These are phyloP conservation scores for Cyclaneusma minus DNA, from an alignment of 2,329 filamentous ascomycete genomes.

Conservation along the genomic window DNA sequence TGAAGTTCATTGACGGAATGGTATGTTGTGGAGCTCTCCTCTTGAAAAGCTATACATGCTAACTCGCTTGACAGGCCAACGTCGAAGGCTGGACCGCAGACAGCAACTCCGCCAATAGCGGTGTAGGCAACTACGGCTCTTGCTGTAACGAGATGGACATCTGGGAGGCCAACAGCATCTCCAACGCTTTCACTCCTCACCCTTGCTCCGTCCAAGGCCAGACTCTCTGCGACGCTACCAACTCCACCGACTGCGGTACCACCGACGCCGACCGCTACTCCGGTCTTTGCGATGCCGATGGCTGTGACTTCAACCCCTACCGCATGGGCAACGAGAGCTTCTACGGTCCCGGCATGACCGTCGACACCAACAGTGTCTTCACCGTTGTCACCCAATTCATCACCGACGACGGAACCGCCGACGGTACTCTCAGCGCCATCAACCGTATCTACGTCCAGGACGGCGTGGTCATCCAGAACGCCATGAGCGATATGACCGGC, in stretches of 20 bases:
- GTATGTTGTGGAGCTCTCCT: constrained; percentile 22
- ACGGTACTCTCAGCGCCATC: constrained; percentile 35
- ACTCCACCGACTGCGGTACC: constrained; percentile 23
- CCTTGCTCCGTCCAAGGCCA: constrained; percentile 30
- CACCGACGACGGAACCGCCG: constrained; percentile 29
- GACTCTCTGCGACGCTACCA: constrained; percentile 23
- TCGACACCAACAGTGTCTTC: constrained; percentile 35
- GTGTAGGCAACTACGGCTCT: constrained; percentile 35
- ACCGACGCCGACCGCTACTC: constrained; percentile 31
- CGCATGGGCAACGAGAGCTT: constrained; percentile 39
- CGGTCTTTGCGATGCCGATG: constrained; percentile 42
- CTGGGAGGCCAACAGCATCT: constrained; percentile 47
- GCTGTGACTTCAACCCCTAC: constrained; percentile 47
- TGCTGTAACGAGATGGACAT: constrained; percentile 57
- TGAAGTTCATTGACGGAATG: constrained; percentile 36
- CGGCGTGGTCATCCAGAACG: constrained; percentile 35
- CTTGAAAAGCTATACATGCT: constrained; percentile 11
- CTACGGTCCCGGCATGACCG: constrained; percentile 36
- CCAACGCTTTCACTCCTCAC: constrained; percentile 42
- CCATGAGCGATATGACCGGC: constrained; percentile 26
- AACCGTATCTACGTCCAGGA: constrained; percentile 41
- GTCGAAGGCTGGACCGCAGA: constrained; percentile 33
- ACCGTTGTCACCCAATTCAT: constrained; percentile 46
- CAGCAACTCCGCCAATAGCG: constrained; percentile 33
- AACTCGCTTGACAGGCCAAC: constrained; percentile 27